Base-by-base conservation (phyloP, 352 stramenopile genomes). In the Aphanomyces astaci region DNA sequence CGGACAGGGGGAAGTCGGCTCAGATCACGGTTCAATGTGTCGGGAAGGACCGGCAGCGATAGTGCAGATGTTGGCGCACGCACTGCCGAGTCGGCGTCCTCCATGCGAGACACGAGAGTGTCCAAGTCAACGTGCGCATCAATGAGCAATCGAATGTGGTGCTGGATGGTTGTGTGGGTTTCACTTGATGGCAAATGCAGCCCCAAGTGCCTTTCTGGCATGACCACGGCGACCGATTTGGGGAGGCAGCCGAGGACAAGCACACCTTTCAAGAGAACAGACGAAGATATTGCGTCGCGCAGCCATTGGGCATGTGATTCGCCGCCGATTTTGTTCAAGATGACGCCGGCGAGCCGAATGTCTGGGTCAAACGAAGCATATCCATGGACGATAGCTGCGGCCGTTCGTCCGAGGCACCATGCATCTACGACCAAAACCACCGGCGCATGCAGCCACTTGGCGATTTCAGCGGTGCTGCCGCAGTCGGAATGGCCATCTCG, bases 171-270 rank as follows among this genome's bases (percentile, higher is more conserved):
- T 2, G 30, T 22, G 15, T 39, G 4, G 24, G 5, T 4, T 24
- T 73, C 66, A 15, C 7, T 7, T 4, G 59, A 32, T 13, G 68
- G 72, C 63, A 72, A 72, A 32, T 55, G 36, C 4, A 76, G 39
- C 4, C 72, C 72, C 30, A 76, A 66, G 55, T 76, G 72, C 17
- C 72, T 67, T 51, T 76, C 72, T 13, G 72, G 67, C n/a, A 76
- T 39, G 24, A 33, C 48, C 22, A 45, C 22, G 5, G 4, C 15
- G n/a, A 19, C 30, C 36, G 72, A 63, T 36, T 51, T 72, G 4
- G 68, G 62, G 33, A 75, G 27, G 27, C 32, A 68, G 15, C 67
- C 62, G 1, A 64, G 27, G 31, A 74, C 63, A 25, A 1, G 39
- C 5, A 72, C 40, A 7, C 36, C 10, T 19, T 5, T 2, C 4